These are phyloP conservation scores for Coleophoma cylindrospora DNA, from an alignment of 2,329 filamentous ascomycete species.

Conservation along the genomic window DNA sequence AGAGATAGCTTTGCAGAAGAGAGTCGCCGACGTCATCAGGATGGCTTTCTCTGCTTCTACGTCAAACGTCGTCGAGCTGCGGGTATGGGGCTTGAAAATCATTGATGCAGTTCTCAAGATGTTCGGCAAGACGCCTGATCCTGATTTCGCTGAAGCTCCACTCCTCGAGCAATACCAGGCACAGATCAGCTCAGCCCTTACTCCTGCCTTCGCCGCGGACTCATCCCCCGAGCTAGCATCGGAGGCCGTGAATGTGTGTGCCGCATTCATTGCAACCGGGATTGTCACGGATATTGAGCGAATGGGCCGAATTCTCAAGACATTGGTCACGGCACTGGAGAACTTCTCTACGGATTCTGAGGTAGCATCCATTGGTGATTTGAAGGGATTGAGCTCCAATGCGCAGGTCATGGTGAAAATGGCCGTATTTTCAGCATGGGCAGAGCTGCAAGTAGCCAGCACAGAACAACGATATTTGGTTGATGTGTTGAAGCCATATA, in stretches of 20 bases:
- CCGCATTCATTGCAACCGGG: slow-evolving; percentile 94
- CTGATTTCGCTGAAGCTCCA: slow-evolving; percentile 96
- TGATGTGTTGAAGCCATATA: slow-evolving; percentile 84
- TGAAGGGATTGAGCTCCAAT: slow-evolving; percentile 90
- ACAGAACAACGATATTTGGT: slow-evolving; percentile 85
- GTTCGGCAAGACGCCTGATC: slow-evolving; percentile 92
- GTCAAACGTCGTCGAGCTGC: slow-evolving; percentile 81
- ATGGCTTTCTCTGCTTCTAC: slow-evolving; percentile 98
- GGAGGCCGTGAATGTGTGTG: slow-evolving; percentile 94
- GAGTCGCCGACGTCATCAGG: slow-evolving; percentile 86
- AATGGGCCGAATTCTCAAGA: slow-evolving; percentile 97
- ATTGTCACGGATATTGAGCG: slow-evolving; percentile 96
- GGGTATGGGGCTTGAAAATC: slow-evolving; percentile 88
- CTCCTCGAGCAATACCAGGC: slow-evolving; percentile 97
- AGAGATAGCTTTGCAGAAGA: slow-evolving; percentile 72
- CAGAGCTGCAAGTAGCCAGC: slow-evolving; percentile 92
- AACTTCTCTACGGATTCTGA: slow-evolving; percentile 83
- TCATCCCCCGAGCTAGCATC: slow-evolving; percentile 94
- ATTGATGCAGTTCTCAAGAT: slow-evolving; percentile 91
- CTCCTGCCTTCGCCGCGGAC: slow-evolving; percentile 91
- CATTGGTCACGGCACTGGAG: slow-evolving; percentile 83
- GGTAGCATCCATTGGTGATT: slow-evolving; percentile 82
- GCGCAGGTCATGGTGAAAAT: slow-evolving; percentile 98
- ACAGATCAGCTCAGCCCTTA: slow-evolving; percentile 93
- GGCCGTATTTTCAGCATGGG: slow-evolving; percentile 95